Base-by-base conservation (phyloP, 2,329 filamentous ascomycete genomes). In the Penicillium freii region DNA sequence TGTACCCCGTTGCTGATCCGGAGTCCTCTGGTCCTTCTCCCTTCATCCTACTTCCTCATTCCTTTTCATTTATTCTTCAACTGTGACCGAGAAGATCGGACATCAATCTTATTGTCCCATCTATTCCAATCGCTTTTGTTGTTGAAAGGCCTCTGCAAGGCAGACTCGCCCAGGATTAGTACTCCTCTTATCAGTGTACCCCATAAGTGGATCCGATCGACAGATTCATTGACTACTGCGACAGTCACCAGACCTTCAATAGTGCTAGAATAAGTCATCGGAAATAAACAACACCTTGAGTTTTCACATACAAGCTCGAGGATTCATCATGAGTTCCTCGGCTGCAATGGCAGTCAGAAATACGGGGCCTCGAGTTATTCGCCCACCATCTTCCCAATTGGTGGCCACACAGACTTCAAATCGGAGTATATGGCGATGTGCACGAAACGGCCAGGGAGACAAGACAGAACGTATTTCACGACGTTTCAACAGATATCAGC, bases 321-420 rank as follows among this genome's bases (percentile, higher is more conserved):
- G 9, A 53, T 27, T 15, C 19, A 58, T 15, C 55, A 66, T 66
- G 62, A 61, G 57, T 51, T 63, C 54, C 44, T 60, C 59, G 4
- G 45, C 54, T n/a, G 49, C 54, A 38, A 43, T 58, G 4, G 56
- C 61, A 39, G 51, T 54, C 33, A 45, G 60, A 31, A 42, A 43
- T 21, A 27, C 51, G 17, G 44, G 33, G 25, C 29, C 51, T 42
- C 54, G 57, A 25, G 51, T 49, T 21, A 51, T 46, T 40, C 52
- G 56, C 29, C 56, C 62, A 8, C 43, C 44, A 29, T 38, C 62
- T 2, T 60, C 59, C 9, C 59, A 54, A 45, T 40, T 61, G 46
- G 44, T 58, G 36, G 42, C 48, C 7, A 27, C 42, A 17, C 50
- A 58, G 27, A 50, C 44, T 11, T 51, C 51, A 33, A 50, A 33